Evolutionary conservation across 228 moss, liverwort and hornwort genomes (phyloP), one percentile per base, ranked within the genome.

Genomic region (Sphagnum fallax): DNA sequence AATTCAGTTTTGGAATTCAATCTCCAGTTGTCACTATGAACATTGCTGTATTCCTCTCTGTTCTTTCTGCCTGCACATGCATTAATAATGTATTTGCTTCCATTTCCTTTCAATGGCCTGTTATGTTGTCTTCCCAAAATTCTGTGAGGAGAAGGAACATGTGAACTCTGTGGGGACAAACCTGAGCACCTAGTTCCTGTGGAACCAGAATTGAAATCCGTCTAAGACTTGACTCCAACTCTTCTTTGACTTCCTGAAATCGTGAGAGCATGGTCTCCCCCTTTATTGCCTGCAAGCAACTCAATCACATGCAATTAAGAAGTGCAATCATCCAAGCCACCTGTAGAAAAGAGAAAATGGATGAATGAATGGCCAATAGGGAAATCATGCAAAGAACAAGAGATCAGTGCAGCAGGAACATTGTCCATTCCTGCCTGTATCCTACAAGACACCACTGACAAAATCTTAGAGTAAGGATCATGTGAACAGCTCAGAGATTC

Each of bases 171-270:
- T 12, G 8, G 12, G 55, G 55, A 12, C 12, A 55, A 77, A 92
- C 92, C 89, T 92, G 89, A 15, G 83, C 67, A 65, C 73, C 65
- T 62, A 92, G 80, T 64, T 88, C 79, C 77, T 89, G 89, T 12
- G 86, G 81, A 75, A 92, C 87, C 51, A 92, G 80, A 65, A 89
- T 82, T 9, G 79, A 81, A 66, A 92, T 83, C 51, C 87, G 81
- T 69, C 90, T 77, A 52, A 92, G 80, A 61, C 85, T 78, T 47
- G 81, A 72, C 72, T 83, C 92, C 53, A 92, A 68, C 52, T 83
- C 92, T 70, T 88, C 90, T 76, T 85, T 88, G 6, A 92, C 77
- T 68, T 83, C 77, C 72, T 89, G 87, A 69, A 92, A 92, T 73
- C 90, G 83, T 66, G 75, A 74, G 11, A 83, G 75, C 75, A 92